Evolutionary conservation across 139 green algal species (phyloP), one percentile per base, ranked within the genome.

Genomic region (Chlamydomonas urium): DNA sequence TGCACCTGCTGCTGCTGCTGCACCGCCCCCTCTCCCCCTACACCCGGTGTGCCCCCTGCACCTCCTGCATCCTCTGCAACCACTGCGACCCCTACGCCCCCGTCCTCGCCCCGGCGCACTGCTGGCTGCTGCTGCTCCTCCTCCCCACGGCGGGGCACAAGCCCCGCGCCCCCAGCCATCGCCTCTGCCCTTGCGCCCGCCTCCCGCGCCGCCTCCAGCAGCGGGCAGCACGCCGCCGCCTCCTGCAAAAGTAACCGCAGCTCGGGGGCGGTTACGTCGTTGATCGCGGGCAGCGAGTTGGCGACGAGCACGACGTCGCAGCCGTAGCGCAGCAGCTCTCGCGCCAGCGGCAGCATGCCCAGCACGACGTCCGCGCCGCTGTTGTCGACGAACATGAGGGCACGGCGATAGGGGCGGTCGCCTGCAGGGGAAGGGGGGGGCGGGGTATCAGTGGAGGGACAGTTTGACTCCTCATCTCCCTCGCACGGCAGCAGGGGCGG

Each of bases 341-440:
- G 76, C 5, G 91, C 91, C 38, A 99, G 84, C 1, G 96, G 96
- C 48, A 99, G 66, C 85, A 98, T 95, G 69, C 96, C 96, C 33
- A 99, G 85, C 60, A 99, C 91, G 0, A 95, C 75, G 75, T 99
- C 96, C 0, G 96, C 96, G 0, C 95, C 95, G 31, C 80, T 83
- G 80, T 99, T 99, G 84, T 99, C 96, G 19, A 96, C 90, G 80
- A 99, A 97, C 71, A 99, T 92, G 74, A 98, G 81, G 28, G 92
- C 91, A 10, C 90, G 82, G 21, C 81, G 74, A 68, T 88, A 94
- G 3, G 86, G 85, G 4, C 65, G 73, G 28, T 31, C 28, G 33
- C 10, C 42, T 24, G n/a, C 47, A 32, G 8, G 6, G 4, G 70
- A 31, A 32, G 26, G n/a, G 32, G n/a, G 33, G 32, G 5, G 53